Percentiles rank a stretch among this genome's conserved stretches.
These are phyloP conservation scores for Daldinia grandis DNA, from an alignment of 495 filamentous ascomycete species.

Conservation along the genomic window DNA sequence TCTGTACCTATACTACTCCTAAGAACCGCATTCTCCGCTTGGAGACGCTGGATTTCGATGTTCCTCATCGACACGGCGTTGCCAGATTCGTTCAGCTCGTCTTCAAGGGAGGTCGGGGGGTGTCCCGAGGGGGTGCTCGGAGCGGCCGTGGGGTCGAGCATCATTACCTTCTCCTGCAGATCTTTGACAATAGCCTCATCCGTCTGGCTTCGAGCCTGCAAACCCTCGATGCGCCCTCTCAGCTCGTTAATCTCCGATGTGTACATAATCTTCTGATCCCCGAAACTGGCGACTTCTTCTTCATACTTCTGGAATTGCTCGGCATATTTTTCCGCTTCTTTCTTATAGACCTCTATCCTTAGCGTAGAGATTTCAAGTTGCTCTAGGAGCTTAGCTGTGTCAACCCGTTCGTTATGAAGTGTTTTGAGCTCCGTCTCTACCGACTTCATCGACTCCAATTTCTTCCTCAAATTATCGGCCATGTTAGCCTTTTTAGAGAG, in stretches of 20 bases:
- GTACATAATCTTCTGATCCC: constrained; percentile 41
- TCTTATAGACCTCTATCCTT: constrained; percentile 39
- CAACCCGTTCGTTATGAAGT: constrained; percentile 55
- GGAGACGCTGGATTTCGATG: constrained; percentile 59
- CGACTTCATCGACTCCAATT: constrained; percentile 67
- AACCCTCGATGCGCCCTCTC: constrained; percentile 34
- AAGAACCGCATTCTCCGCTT: constrained; percentile 62
- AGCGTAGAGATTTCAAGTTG: constrained; percentile 51
- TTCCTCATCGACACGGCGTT: constrained; percentile 42
- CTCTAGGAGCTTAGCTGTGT: constrained; percentile 57
- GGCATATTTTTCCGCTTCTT: constrained; percentile 44
- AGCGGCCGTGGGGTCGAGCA: constrained; percentile 42
- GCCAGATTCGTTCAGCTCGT: constrained; percentile 48
- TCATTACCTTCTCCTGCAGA: constrained; percentile 47
- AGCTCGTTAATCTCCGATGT: constrained; percentile 41
- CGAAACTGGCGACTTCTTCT: constrained; percentile 44
- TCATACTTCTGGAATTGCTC: constrained; percentile 47
- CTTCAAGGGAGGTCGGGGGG: constrained; percentile 39
- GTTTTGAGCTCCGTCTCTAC: constrained; percentile 49
- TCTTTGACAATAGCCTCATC: constrained; percentile 44
- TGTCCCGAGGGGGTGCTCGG: constrained; percentile 33
- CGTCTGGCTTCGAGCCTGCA: constrained; percentile 42
- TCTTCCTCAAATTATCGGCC: constrained; percentile 76
- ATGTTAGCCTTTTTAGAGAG: constrained; percentile 82
- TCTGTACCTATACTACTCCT: constrained; percentile 58